A percentile compares a stretch with the other conserved stretches of the same genome.
Evolutionary conservation across 352 stramenopile genomes (phyloP).

Genomic region (Stramenopiles sp.): DNA sequence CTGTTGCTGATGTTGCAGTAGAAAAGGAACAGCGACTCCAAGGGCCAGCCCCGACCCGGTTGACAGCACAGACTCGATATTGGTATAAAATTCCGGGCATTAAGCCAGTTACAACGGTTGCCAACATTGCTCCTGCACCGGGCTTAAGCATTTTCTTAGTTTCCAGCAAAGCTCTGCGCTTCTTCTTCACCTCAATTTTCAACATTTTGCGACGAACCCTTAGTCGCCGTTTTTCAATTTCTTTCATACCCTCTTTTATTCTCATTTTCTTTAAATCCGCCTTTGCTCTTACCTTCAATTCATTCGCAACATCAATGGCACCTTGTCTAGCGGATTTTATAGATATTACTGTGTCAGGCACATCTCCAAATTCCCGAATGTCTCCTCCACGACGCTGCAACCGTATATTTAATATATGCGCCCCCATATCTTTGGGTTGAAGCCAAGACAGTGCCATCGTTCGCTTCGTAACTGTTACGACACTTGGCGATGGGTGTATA

Average conservation of each 20-base stretch:
- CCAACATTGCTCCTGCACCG: background rate
- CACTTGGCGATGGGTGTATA: background rate
- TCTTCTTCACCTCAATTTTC: background rate
- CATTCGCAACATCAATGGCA: background rate
- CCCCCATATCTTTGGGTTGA: background rate
- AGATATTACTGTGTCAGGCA: background rate
- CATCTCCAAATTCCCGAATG: background rate
- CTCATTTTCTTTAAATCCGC: background rate
- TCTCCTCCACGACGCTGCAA: background rate
- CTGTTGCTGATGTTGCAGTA: background rate
- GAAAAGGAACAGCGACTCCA: conserved; percentile 14
- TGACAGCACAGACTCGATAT: conserved; percentile 22
- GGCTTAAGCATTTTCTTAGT: background rate
- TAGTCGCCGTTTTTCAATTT: background rate
- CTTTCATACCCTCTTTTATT: background rate
- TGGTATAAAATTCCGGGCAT: conserved; percentile 21
- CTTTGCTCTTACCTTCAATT: background rate
- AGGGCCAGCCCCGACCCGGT: conserved; percentile 20
- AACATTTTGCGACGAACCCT: background rate
- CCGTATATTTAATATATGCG: background rate
- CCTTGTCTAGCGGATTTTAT: background rate
- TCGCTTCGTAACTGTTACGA: background rate
- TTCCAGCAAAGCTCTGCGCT: background rate
- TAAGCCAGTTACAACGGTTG: conserved; percentile 1
- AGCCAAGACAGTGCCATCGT: background rate